Evolutionary conservation across 2,329 filamentous ascomycete species (phyloP).

Genomic region (Colletotrichum sp.): DNA sequence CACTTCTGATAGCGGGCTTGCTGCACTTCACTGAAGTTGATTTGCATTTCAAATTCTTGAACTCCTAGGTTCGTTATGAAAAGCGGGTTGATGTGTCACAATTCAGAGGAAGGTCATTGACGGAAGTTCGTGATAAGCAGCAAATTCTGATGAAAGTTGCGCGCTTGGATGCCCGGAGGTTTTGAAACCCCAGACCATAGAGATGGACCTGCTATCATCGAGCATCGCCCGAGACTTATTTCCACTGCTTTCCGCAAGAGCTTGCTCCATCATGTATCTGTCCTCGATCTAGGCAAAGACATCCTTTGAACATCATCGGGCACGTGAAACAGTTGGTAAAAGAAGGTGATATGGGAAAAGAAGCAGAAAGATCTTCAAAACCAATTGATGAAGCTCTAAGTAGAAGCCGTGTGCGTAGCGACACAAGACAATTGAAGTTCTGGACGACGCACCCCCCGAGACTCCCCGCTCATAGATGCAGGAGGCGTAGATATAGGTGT

Average conservation of each 20-base stretch:
- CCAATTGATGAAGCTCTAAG: too few species aligned
- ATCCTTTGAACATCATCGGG: too few species aligned
- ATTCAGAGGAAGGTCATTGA: neutral
- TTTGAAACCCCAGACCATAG: neutral
- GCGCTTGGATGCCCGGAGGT: neutral
- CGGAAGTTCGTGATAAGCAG: neutral
- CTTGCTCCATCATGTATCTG: neutral
- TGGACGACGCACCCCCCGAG: too few species aligned
- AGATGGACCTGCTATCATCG: neutral
- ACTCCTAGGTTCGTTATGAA: too few species aligned
- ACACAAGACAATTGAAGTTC: too few species aligned
- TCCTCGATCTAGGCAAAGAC: neutral
- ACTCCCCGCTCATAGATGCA: too few species aligned
- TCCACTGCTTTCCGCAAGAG: neutral
- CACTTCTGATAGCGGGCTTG: neutral
- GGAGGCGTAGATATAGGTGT: too few species aligned
- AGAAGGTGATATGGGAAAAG: neutral
- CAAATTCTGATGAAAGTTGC: fast-evolving
- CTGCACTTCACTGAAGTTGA: neutral
- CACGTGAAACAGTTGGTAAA: too few species aligned
- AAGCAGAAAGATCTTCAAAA: neutral
- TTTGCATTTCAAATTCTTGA: neutral
- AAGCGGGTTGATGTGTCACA: neutral
- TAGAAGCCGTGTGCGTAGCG: too few species aligned
- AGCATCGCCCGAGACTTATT: neutral